These are phyloP conservation scores for Apiosordaria backusii DNA, from an alignment of 495 filamentous ascomycete genomes.

Conservation along the genomic window DNA sequence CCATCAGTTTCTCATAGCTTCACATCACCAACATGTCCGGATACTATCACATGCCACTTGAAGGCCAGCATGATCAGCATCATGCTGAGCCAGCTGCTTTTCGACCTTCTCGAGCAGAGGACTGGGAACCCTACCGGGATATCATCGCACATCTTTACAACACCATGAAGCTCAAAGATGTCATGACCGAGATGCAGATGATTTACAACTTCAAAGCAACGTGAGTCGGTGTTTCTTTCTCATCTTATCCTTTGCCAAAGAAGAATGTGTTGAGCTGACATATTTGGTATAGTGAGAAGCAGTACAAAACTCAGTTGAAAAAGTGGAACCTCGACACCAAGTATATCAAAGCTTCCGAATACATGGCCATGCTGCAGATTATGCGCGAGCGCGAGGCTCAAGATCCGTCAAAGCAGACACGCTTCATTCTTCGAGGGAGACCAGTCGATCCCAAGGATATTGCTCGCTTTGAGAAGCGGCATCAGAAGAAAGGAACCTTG, in stretches of 20 bases:
- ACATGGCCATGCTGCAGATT: constrained; percentile 38
- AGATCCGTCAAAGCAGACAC: constrained; percentile 31
- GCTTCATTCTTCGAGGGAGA: constrained; percentile 32
- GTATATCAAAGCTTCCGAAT: constrained; percentile 38
- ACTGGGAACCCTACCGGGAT: constrained; percentile 38
- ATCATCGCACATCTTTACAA: constrained; percentile 34
- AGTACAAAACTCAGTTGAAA: constrained; percentile 40
- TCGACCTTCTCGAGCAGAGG: constrained; percentile 33
- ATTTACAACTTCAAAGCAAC: constrained; percentile 36
- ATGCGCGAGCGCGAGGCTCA: constrained; percentile 27
- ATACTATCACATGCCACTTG: constrained; percentile 15
- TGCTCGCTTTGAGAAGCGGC: constrained; percentile 36
- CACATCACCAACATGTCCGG: constrained; percentile 13
- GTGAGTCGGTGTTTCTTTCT: constrained; percentile 18
- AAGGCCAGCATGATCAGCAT: constrained; percentile 8
- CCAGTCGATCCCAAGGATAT: constrained; percentile 36
- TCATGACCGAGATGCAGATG: constrained; percentile 34
- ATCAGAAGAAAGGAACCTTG: constrained; percentile 30
- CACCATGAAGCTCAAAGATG: constrained; percentile 36
- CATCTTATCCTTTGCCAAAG: background rate
- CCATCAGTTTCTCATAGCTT: background rate
- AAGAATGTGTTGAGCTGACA: background rate
- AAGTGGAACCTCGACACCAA: constrained; percentile 42
- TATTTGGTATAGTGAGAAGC: constrained; percentile 27
- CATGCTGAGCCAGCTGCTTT: constrained; percentile 18